A percentile compares a stretch with the other conserved stretches of the same genome.
These are phyloP conservation scores for Saccharum hybrid DNA, from an alignment of 202 grass and related monocot genomes.

Conservation along the genomic window DNA sequence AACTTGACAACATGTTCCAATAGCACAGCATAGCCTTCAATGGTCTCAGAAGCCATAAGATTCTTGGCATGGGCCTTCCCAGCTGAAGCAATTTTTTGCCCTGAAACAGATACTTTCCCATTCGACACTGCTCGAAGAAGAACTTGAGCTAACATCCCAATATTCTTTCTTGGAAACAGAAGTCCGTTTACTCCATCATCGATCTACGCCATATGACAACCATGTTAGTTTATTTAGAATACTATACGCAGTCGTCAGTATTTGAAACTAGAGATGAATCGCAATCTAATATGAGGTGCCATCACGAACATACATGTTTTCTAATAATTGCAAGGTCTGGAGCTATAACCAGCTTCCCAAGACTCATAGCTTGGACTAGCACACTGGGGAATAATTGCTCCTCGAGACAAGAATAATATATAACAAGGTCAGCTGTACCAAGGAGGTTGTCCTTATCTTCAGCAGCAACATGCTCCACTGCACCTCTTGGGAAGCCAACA, in stretches of 20 bases:
- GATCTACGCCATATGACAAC: slow-evolving; percentile 66
- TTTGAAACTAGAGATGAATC: slow-evolving; percentile 32
- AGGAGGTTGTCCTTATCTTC: slow-evolving; percentile 62
- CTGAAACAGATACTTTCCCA: slow-evolving; percentile 66
- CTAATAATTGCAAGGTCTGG: slow-evolving; percentile 79
- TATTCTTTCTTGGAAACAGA: slow-evolving; percentile 75
- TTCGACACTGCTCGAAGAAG: slow-evolving; percentile 71
- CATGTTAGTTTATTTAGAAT: slow-evolving; percentile 38
- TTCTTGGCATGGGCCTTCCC: slow-evolving; percentile 86
- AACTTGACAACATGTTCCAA: slow-evolving; percentile 84
- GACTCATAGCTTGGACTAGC: slow-evolving; percentile 81
- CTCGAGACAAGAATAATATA: slow-evolving; percentile 91
- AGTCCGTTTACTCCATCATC: slow-evolving; percentile 86
- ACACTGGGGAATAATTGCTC: slow-evolving; percentile 83
- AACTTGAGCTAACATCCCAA: slow-evolving; percentile 59
- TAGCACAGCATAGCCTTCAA: slow-evolving; percentile 75
- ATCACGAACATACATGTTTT: slow-evolving; percentile 70
- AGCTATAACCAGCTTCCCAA: slow-evolving; percentile 90
- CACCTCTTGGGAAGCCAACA: slow-evolving; percentile 72
- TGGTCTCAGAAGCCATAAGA: slow-evolving; percentile 76
- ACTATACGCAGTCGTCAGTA: slow-evolving; percentile 32
- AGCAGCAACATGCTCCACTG: slow-evolving; percentile 62
- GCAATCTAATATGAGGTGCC: slow-evolving; percentile 31
- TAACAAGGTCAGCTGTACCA: slow-evolving; percentile 69
- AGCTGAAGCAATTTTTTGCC: slow-evolving; percentile 75